Evolutionary conservation across 768 basidiomycete species (phyloP).

Genomic region (Boletus sp.): DNA sequence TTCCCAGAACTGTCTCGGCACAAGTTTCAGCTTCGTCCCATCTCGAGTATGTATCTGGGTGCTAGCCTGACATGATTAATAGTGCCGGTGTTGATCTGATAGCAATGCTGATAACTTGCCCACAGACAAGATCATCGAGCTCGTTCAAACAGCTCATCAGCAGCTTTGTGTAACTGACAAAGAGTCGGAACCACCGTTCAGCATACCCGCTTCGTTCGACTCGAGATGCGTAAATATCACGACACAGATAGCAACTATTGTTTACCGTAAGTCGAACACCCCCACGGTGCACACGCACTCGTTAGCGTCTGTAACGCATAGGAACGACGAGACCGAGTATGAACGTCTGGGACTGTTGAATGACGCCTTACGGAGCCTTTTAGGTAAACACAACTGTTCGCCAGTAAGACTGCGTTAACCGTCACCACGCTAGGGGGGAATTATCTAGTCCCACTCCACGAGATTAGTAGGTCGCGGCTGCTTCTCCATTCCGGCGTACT

Average conservation of each 20-base stretch:
- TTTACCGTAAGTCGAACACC: not conserved
- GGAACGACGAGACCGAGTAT: not conserved
- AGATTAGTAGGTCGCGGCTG: not conserved
- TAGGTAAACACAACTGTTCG: not conserved
- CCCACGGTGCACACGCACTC: too few species aligned
- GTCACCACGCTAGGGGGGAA: not conserved
- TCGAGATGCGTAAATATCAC: conserved; percentile 1
- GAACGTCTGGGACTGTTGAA: conserved; percentile 1
- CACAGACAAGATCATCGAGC: too few species aligned
- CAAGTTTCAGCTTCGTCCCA: too few species aligned
- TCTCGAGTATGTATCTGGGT: too few species aligned
- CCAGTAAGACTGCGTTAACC: not conserved
- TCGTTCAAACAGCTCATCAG: too few species aligned
- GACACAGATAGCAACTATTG: conserved; percentile 1
- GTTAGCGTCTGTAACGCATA: not conserved
- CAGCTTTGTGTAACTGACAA: too few species aligned
- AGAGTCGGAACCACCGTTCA: too few species aligned
- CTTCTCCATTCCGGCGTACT: not conserved
- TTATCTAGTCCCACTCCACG: not conserved
- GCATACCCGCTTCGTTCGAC: not conserved
- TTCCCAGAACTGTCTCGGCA: too few species aligned
- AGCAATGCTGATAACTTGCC: too few species aligned
- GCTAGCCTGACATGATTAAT: too few species aligned
- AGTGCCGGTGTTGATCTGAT: too few species aligned
- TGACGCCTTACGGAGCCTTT: not conserved